Evolutionary conservation across 441 rosid species (phyloP).

Genomic region (Melianthus villosus): DNA sequence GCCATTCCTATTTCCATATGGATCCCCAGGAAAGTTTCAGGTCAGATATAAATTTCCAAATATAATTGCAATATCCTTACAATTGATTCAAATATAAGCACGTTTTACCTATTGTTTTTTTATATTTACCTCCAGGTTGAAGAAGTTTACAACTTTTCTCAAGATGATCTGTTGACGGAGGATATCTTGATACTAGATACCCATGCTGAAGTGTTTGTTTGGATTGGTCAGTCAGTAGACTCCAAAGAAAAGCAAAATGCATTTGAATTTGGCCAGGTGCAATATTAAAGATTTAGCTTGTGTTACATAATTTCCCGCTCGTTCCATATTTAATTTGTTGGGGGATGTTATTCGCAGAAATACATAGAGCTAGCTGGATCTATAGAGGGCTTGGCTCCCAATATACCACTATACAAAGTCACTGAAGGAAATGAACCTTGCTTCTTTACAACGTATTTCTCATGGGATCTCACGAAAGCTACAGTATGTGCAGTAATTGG

Average conservation of each 20-base stretch:
- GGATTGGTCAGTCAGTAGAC: conserved; percentile 89
- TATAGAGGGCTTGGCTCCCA: conserved; percentile 63
- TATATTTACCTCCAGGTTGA: conserved; percentile 42
- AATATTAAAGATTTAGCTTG: conserved; percentile 1
- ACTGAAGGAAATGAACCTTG: conserved; percentile 93
- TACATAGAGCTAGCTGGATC: conserved; percentile 61
- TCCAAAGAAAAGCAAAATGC: conserved; percentile 77
- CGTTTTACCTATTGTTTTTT: conserved; percentile 9
- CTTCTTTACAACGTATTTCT: conserved; percentile 80
- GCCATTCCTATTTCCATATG: conserved; percentile 25
- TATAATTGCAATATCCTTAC: conserved; percentile 7
- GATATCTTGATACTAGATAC: conserved; percentile 85
- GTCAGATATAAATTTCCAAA: conserved; percentile 31
- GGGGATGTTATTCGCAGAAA: conserved; percentile 39
- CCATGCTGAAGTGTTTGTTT: conserved; percentile 87
- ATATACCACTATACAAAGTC: conserved; percentile 75
- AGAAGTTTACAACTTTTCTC: conserved; percentile 78
- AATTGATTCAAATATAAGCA: conserved; percentile 1
- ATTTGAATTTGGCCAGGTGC: conserved; percentile 87
- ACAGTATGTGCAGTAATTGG: conserved; percentile 41
- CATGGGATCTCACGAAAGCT: conserved; percentile 75
- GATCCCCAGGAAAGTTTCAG: conserved; percentile 78
- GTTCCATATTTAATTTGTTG: conserved; percentile 9
- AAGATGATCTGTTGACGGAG: conserved; percentile 91
- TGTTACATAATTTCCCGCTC: conserved; percentile 3